Percentiles rank a stretch among this genome's conserved stretches.
These are phyloP conservation scores for Triticum urartu DNA, from an alignment of 176 grass and related monocot species.

Conservation along the genomic window DNA sequence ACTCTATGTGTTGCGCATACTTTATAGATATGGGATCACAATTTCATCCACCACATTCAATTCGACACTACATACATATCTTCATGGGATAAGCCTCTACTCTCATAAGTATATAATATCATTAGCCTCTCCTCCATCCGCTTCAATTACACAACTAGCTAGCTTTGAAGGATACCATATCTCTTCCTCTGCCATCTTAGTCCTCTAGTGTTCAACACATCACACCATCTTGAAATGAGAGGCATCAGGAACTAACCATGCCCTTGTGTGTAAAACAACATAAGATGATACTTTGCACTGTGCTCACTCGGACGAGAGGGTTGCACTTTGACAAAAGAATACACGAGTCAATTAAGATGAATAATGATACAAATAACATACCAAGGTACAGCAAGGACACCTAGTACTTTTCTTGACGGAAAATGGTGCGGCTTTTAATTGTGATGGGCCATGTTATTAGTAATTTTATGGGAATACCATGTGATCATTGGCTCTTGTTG, in stretches of 20 bases:
- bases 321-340: too few relatives aligned
- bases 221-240: neutral
- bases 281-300: neutral
- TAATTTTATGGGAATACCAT: too few relatives aligned
- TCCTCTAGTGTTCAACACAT: neutral
- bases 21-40: neutral
- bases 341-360: too few relatives aligned
- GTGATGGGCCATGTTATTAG: too few relatives aligned
- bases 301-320: too few relatives aligned
- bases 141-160: neutral
- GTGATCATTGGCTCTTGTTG: too few relatives aligned
- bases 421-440: too few relatives aligned
- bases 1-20: neutral
- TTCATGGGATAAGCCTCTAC: neutral
- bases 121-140: neutral
- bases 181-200: neutral
- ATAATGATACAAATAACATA: too few relatives aligned
- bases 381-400: too few relatives aligned
- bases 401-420: too few relatives aligned
- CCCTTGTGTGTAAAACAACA: too few relatives aligned
- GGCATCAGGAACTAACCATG: neutral
- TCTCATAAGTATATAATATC: neutral
- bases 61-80: neutral
- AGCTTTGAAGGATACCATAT: neutral
- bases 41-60: neutral